These are phyloP conservation scores for Solanum ahanhuiri DNA, from an alignment of 257 asterid species.

Conservation along the genomic window DNA sequence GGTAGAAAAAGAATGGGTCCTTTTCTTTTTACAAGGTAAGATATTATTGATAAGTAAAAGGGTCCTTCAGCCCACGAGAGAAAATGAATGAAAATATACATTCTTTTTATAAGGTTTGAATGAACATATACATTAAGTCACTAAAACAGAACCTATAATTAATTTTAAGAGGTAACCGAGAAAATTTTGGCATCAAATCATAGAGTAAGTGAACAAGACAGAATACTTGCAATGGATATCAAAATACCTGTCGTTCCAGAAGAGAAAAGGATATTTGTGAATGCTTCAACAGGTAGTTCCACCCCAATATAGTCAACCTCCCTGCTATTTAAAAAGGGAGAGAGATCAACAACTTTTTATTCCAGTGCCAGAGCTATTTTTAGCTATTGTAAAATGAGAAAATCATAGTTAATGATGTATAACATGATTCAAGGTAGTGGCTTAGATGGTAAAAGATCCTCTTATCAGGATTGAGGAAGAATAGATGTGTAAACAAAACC, in stretches of 20 bases:
- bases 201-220: background rate
- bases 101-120: background rate
- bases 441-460: background rate
- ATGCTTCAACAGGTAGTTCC: conserved; percentile 61
- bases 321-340: conserved; percentile 40
- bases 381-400: background rate
- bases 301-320: conserved; percentile 62
- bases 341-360: conserved; percentile 2
- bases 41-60: background rate
- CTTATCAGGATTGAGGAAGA: background rate
- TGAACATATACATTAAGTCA: background rate
- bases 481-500: background rate
- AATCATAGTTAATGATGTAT: background rate
- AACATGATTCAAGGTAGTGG: background rate
- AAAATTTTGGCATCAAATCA: background rate
- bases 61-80: background rate
- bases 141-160: background rate
- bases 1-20: background rate
- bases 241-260: conserved; percentile 94
- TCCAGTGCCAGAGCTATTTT: background rate
- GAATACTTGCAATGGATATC: conserved; percentile 1
- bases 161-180: background rate
- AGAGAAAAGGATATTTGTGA: conserved; percentile 91
- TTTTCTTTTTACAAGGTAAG: background rate
- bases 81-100: background rate